Base-by-base conservation (phyloP, 257 asterid genomes). In the Solanum tarapatanum region DNA sequence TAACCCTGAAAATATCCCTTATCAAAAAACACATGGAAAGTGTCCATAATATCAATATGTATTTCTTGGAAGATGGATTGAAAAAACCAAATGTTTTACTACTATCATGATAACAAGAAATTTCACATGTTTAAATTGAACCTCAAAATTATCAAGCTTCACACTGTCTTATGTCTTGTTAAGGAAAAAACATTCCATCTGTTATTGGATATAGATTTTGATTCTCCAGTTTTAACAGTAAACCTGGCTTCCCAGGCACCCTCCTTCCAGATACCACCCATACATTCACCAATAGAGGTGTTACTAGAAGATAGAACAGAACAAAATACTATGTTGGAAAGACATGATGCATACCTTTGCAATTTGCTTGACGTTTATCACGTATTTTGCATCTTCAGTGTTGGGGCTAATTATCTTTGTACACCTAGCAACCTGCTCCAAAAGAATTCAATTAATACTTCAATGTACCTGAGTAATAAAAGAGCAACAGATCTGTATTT, bases 351-450 rank as follows among this genome's bases (percentile, higher is more conserved):
- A 60, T 92, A 92, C 93, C 92, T 93, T 92, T 6, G 96, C 96
- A 90, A 93, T 94, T 91, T 94, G 98, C 92, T 94, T 94, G 13
- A 94, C 98, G 70, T 94, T 94, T 41, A 94, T 93, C 36, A 94
- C 94, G 88, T 94, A 94, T 88, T 94, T 94, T 17, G 96, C 96
- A 21, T 94, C 98, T 76, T 94, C 96, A 17, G 98, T 95, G 87
- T 96, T 96, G 33, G 99, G 99, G 87, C 87, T 94, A 36, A 96
- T 96, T 69, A 96, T 96, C 92, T 96, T 96, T 28, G 99, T 96
- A 89, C 99, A 96, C 87, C 99, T 92, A 7, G 99, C 99, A 88
- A 96, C 99, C 98, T 94, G 89, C 66, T 39, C 62, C 87, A 86
- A 26, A 84, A 17, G 87, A 45, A 69, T 26, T 33, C 84, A 76